These are phyloP conservation scores for Podospora didyma DNA, from an alignment of 495 filamentous ascomycete species.

Conservation along the genomic window DNA sequence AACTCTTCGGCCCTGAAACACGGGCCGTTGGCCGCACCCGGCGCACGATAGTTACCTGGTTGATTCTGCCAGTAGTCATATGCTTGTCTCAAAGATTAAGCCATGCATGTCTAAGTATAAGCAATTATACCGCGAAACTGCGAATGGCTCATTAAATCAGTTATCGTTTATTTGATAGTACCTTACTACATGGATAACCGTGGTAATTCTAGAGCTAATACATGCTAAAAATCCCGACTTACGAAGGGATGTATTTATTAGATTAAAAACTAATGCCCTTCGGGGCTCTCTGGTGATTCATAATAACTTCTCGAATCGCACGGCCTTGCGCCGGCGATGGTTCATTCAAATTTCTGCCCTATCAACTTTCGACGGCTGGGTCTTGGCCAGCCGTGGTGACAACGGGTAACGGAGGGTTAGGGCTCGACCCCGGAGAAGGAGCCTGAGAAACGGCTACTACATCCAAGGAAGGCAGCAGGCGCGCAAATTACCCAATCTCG, in stretches of 20 bases:
- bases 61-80: slow-evolving; percentile 71
- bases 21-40: neutral
- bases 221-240: slow-evolving; percentile 64
- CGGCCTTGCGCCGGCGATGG: slow-evolving; percentile 60
- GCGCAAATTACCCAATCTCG: slow-evolving; percentile 51
- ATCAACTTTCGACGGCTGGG: slow-evolving; percentile 59
- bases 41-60: slow-evolving; percentile 34
- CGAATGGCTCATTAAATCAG: slow-evolving; percentile 70
- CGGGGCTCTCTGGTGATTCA: slow-evolving; percentile 61
- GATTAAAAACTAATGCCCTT: slow-evolving; percentile 64
- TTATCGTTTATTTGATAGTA: slow-evolving; percentile 73
- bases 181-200: slow-evolving; percentile 68
- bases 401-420: slow-evolving; percentile 54
- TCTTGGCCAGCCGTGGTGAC: slow-evolving; percentile 50
- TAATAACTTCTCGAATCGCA: slow-evolving; percentile 64
- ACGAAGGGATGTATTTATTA: slow-evolving; percentile 66
- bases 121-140: slow-evolving; percentile 66
- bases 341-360: slow-evolving; percentile 67
- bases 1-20: slow-evolving; percentile 20
- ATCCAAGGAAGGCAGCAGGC: slow-evolving; percentile 45
- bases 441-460: slow-evolving; percentile 44
- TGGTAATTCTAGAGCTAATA: slow-evolving; percentile 76
- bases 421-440: slow-evolving; percentile 44
- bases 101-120: slow-evolving; percentile 72
- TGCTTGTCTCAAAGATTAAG: slow-evolving; percentile 73